Conservation (phyloP, 139 green algal genomes). For the Spirogloea muscicola region DNA sequence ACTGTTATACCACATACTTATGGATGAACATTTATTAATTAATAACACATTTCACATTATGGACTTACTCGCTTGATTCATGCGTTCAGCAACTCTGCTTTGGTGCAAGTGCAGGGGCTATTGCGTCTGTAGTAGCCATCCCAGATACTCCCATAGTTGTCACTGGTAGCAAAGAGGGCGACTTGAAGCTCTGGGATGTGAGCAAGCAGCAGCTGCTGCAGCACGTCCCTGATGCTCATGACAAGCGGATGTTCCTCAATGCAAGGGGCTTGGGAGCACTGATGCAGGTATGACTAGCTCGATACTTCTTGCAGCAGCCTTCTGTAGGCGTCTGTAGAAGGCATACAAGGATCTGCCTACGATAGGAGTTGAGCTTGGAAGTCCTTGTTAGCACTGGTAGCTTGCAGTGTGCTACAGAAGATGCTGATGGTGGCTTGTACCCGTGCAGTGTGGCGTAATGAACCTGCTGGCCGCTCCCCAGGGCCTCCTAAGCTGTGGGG, state of each 20-base stretch:
- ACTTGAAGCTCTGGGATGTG: slow-evolving; percentile 49
- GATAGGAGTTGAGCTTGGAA: background rate
- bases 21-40: too few relatives aligned
- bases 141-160: slow-evolving; percentile 34
- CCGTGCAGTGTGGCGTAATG: slow-evolving; percentile 38
- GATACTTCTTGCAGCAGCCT: background rate
- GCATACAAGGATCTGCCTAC: slow-evolving; percentile 7
- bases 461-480: slow-evolving; percentile 9
- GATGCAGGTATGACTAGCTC: slow-evolving; percentile 31
- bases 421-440: slow-evolving; percentile 6
- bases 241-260: slow-evolving; percentile 46
- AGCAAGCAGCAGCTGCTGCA: slow-evolving; percentile 21
- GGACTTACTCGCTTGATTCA: background rate
- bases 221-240: slow-evolving; percentile 9
- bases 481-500: slow-evolving; percentile 41
- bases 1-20: too few relatives aligned
- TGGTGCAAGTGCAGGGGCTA: slow-evolving; percentile 18
- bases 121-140: background rate
- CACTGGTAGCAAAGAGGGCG: slow-evolving; percentile 39
- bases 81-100: too few relatives aligned
- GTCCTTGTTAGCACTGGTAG: background rate
- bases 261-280: slow-evolving; percentile 30
- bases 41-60: background rate
- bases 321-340: background rate
- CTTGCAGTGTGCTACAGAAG: background rate